Conservation (phyloP, 371 early-diverging fungal species). For the Apophysomyces variabilis region DNA sequence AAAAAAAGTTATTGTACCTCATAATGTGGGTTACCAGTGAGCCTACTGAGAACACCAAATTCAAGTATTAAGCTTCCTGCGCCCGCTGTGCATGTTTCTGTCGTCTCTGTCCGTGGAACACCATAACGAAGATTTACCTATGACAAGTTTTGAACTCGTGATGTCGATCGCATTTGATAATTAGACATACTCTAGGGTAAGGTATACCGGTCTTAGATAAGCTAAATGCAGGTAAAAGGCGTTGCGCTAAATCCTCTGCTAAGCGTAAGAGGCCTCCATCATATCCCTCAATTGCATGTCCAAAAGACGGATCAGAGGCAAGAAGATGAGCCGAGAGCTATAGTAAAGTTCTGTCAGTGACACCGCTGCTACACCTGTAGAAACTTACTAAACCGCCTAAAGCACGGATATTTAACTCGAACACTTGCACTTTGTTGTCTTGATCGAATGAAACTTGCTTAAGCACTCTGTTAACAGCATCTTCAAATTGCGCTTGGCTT, state of each 20-base stretch:
- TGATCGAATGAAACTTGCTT: constrained; percentile 75
- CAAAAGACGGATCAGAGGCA: constrained; percentile 72
- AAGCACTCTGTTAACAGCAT: constrained; percentile 72
- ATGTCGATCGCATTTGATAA: not conserved
- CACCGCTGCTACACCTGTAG: not conserved
- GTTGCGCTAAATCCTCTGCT: constrained; percentile 83
- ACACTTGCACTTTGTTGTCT: constrained; percentile 90
- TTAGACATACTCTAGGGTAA: constrained; percentile 71
- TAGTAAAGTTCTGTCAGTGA: no score
- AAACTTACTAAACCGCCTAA: constrained; percentile 81
- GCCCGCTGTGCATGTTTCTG: constrained; percentile 91
- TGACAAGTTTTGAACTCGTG: not conserved
- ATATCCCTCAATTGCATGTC: constrained; percentile 63
- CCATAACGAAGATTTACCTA: constrained; percentile 81
- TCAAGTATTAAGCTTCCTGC: constrained; percentile 94
- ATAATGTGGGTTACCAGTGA: constrained; percentile 77
- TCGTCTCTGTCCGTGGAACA: constrained; percentile 68
- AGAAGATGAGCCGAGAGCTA: constrained; percentile 87
- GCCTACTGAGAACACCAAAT: constrained; percentile 89
- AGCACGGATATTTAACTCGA: constrained; percentile 92
- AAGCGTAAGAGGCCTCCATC: constrained; percentile 75
- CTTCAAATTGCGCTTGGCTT: constrained; percentile 70
- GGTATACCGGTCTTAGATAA: constrained; percentile 86
- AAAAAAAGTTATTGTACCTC: constrained; percentile 54
- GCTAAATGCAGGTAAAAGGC: constrained; percentile 91